Conservation (phyloP, 1,139 yeast species). For the Yamadazyma triangularis region DNA sequence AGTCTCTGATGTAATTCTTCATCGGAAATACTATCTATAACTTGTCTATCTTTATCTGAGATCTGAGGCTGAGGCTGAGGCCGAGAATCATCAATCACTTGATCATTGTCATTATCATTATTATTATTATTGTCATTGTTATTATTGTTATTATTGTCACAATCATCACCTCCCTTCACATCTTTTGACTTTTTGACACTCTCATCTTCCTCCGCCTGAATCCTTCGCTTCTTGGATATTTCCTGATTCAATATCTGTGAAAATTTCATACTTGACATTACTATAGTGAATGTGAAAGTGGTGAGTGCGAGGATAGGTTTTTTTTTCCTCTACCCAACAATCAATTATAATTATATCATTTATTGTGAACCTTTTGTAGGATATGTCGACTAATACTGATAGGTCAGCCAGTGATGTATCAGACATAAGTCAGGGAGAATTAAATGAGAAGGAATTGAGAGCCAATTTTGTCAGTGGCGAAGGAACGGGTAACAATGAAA, state of each 20-base stretch:
- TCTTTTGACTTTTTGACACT: no score
- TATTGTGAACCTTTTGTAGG: no score
- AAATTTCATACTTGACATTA: slow-evolving; percentile 36
- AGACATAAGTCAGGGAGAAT: not conserved
- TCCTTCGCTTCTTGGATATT: slow-evolving; percentile 26
- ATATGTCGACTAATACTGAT: not conserved
- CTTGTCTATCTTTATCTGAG: slow-evolving; percentile 2
- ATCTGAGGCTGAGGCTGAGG: not conserved
- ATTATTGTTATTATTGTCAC: not conserved
- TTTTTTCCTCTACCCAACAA: no score
- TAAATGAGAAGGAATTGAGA: slow-evolving; percentile 4
- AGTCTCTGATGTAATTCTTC: slow-evolving; percentile 19
- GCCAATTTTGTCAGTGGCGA: slow-evolving; percentile 10
- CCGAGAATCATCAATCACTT: no score
- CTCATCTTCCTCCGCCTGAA: no score
- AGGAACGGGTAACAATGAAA: slow-evolving; percentile 2
- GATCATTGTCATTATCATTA: not conserved
- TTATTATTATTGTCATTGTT: not conserved
- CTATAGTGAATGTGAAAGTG: slow-evolving; percentile 1
- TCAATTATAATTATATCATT: no score
- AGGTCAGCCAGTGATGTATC: not conserved
- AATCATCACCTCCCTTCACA: not conserved
- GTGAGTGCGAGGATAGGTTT: no score
- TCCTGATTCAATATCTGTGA: slow-evolving; percentile 29
- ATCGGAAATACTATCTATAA: slow-evolving; percentile 14